Base-by-base conservation (phyloP, 257 asterid genomes). In the Linderniella brevidens region DNA sequence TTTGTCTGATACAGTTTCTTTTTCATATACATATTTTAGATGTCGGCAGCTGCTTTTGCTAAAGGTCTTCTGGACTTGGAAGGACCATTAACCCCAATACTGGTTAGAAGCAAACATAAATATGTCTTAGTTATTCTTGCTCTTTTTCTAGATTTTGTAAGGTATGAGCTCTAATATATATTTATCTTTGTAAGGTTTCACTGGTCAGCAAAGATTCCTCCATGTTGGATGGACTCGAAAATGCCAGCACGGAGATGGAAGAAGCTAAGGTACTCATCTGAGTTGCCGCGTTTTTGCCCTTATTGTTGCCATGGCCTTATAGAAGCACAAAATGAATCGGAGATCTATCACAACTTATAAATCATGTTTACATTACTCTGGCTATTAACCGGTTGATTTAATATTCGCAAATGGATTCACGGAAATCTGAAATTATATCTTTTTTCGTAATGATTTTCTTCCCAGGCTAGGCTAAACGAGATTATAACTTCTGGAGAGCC, bases 31-130 rank as follows among this genome's bases (percentile, higher is more conserved):
- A 13, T 49, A n/a, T 54, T 20, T 17, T 77, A 88, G 98, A 88
- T 88, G 98, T 88, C 98, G 12, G 98, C 95, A 48, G 95, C 98
- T 63, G 98, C 98, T 58, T 88, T 88, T 61, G 95, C 98, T 9
- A 88, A 88, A 75, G 98, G 98, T 35, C 95, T 88, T 46, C 87
- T 88, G 17, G 98, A 88, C 64, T 73, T 88, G 68, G 98, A 88
- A 78, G 98, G 98, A 53, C 98, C 72, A 51, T 66, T 88, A 64
- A 88, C 98, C 55, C 98, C 98, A 37, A 88, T 88, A 52, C 70
- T 84, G 95, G 98, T 88, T n/a, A 48, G 82, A 63, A 25, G 32
- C 32, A 25, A 38, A 57, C 42, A 46, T 46, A 41, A 48, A 35
- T 53, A 39, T 42, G 56, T 53, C 52, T 53, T 25, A 15, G 20